A percentile compares a stretch with the other conserved stretches of the same genome.
phyloP scores from a whole-genome alignment of 306 rosid species.

The Vigna unguiculata region DNA sequence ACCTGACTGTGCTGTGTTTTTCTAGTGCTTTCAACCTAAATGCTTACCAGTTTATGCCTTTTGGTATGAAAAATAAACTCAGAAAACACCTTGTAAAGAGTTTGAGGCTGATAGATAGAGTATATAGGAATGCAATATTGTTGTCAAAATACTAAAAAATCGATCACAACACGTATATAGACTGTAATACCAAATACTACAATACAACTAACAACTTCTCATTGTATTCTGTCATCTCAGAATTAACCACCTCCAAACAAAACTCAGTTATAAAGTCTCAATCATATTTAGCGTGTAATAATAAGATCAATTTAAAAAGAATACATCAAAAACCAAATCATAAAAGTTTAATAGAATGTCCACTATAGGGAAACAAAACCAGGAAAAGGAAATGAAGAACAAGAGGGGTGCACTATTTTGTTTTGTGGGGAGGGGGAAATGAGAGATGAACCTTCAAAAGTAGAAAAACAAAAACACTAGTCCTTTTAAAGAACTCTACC shows the following conservation, averaged over 20 bases:
- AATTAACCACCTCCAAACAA: no score
- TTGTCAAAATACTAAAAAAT: no score
- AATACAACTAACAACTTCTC: no score
- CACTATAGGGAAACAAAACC: slow-evolving; percentile 29
- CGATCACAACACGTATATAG: no score
- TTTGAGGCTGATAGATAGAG: no score
- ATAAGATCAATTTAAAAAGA: slow-evolving; percentile 21
- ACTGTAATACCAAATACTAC: no score
- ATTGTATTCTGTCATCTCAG: no score
- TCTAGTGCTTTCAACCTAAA: background rate
- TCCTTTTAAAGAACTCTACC: slow-evolving; percentile 82
- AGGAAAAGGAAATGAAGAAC: background rate
- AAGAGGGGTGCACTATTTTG: background rate
- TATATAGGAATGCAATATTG: no score
- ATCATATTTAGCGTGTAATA: slow-evolving; percentile 17
- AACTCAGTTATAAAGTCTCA: no score
- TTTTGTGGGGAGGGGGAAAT: background rate
- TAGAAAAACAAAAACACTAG: background rate
- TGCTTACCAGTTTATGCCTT: slow-evolving; percentile 2
- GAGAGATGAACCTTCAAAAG: slow-evolving; percentile 38
- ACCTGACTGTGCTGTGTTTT: background rate
- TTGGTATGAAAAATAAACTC: background rate
- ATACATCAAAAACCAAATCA: slow-evolving; percentile 16
- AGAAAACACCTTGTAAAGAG: no score
- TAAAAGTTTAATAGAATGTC: slow-evolving; percentile 6